Conservation (phyloP, 495 filamentous ascomycete species). For the Hyphodiscus hymeniophilus region DNA sequence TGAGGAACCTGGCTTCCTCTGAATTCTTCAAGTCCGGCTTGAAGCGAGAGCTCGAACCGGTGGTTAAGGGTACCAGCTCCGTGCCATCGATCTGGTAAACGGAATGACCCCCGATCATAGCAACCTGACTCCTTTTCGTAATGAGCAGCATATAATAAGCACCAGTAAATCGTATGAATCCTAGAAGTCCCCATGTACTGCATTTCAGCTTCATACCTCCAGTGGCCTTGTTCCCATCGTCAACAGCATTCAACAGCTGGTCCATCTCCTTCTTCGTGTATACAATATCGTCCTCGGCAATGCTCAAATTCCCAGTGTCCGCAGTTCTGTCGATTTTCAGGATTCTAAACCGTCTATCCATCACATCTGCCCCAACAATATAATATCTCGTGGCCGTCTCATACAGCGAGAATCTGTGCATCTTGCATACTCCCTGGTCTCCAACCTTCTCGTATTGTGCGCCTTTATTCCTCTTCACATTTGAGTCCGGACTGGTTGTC, state of each 20-base stretch:
- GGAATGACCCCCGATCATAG: constrained; percentile 93
- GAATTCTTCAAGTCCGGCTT: constrained; percentile 70
- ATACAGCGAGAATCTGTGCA: constrained; percentile 94
- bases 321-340: constrained; percentile 89
- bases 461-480: constrained; percentile 40
- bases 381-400: constrained; percentile 91
- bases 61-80: constrained; percentile 78
- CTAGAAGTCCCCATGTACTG: constrained; percentile 87
- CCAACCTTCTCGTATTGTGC: constrained; percentile 47
- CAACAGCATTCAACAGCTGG: constrained; percentile 84
- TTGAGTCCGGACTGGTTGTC: constrained; percentile 46
- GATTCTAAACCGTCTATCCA: constrained; percentile 81
- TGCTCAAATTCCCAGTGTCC: constrained; percentile 69
- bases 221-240: constrained; percentile 86
- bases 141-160: constrained; percentile 97
- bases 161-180: constrained; percentile 92
- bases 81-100: constrained; percentile 95
- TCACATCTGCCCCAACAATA: constrained; percentile 83
- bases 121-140: constrained; percentile 91
- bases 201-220: constrained; percentile 89
- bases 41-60: constrained; percentile 45
- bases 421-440: constrained; percentile 67
- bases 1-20: constrained; percentile 82
- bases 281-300: constrained; percentile 89
- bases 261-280: constrained; percentile 92